Conservation (phyloP, 2,329 filamentous ascomycete species). For the Monilinia fructigena region DNA sequence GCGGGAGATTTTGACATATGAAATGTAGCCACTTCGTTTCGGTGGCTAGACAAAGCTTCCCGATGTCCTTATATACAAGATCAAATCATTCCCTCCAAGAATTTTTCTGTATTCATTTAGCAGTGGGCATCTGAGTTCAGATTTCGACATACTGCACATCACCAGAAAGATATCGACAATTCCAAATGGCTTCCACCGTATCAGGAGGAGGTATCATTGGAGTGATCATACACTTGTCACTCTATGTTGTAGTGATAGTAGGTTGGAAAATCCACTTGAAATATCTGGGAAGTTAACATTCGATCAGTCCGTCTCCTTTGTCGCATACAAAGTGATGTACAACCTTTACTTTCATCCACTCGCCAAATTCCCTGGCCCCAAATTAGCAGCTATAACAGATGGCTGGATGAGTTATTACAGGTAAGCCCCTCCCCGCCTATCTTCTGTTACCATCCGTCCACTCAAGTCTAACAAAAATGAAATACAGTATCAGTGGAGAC, state of each 20-base stretch:
- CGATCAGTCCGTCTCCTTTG: background rate
- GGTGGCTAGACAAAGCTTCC: background rate
- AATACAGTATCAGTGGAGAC: background rate
- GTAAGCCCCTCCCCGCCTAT: slow-evolving; percentile 4
- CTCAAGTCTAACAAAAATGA: slow-evolving; percentile 18
- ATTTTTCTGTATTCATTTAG: background rate
- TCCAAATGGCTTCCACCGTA: background rate
- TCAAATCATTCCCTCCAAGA: background rate
- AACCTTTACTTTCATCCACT: slow-evolving; percentile 37
- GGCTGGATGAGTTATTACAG: slow-evolving; percentile 12
- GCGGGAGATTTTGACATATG: background rate
- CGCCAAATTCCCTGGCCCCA: slow-evolving; percentile 39
- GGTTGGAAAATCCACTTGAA: background rate
- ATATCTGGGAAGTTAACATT: background rate
- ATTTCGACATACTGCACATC: background rate
- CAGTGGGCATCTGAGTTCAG: background rate
- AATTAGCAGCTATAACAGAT: slow-evolving; percentile 24
- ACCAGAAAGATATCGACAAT: background rate
- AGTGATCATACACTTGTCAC: background rate
- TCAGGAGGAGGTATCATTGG: background rate
- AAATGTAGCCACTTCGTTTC: background rate
- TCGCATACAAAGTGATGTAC: slow-evolving; percentile 23
- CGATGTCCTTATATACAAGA: slow-evolving; percentile 3
- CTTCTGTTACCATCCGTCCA: slow-evolving; percentile 15
- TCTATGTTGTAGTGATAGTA: slow-evolving; percentile 13